A percentile compares a stretch with the other conserved stretches of the same genome.
Conservation (phyloP, 2,329 filamentous ascomycete genomes). For the Fusarium sarcochroum region DNA sequence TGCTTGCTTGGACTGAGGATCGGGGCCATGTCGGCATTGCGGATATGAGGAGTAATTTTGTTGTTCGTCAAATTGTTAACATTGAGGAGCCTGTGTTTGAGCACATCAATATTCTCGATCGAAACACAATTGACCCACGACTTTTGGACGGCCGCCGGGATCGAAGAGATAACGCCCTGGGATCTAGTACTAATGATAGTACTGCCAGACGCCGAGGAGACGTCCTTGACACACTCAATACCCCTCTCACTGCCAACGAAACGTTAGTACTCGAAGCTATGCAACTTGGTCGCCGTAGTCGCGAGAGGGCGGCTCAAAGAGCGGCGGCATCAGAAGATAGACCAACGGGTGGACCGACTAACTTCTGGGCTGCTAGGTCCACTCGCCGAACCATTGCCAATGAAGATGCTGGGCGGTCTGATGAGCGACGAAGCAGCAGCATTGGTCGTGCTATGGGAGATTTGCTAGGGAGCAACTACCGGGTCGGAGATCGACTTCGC, state of each 20-base stretch:
- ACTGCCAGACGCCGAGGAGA: conserved; percentile 51
- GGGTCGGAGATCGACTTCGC: conserved; percentile 54
- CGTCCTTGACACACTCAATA: conserved; percentile 61
- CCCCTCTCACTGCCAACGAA: conserved; percentile 68
- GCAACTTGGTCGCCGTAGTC: conserved; percentile 66
- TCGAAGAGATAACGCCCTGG: conserved; percentile 50
- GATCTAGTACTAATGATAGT: conserved; percentile 15
- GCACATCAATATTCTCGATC: conserved; percentile 69
- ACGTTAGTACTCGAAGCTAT: conserved; percentile 70
- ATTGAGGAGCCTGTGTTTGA: conserved; percentile 73
- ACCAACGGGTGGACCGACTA: conserved; percentile 14
- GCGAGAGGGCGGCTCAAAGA: conserved; percentile 58
- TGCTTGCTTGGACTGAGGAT: conserved; percentile 95
- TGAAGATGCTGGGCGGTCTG: conserved; percentile 47
- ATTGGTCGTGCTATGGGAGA: conserved; percentile 58
- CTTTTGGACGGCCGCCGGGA: conserved; percentile 64
- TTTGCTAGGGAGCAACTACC: conserved; percentile 54
- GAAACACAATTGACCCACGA: conserved; percentile 67
- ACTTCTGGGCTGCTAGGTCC: conserved; percentile 34
- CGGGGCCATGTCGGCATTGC: conserved; percentile 81
- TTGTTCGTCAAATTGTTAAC: conserved; percentile 76
- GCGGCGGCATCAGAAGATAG: conserved; percentile 36
- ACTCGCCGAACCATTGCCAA: conserved; percentile 38
- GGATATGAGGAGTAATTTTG: conserved; percentile 77
- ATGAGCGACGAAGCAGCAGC: conserved; percentile 55